A percentile compares a stretch with the other conserved stretches of the same genome.
Conservation (phyloP, 2,329 filamentous ascomycete species). For the Fusarium sp. region DNA sequence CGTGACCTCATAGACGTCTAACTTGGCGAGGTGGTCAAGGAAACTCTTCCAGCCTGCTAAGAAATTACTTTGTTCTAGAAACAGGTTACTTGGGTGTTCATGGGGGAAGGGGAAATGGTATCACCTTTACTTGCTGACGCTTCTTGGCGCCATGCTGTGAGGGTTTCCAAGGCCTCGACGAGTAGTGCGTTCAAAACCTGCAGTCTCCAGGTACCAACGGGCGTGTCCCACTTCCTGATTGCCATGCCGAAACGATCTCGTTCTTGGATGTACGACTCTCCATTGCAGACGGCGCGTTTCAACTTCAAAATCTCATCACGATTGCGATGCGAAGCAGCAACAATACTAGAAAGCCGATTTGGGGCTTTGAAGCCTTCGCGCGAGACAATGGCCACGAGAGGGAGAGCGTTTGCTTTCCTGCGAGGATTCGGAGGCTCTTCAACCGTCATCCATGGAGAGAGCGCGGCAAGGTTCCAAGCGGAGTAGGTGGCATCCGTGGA, state of each 20-base stretch:
- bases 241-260: constrained; percentile 77
- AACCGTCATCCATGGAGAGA: constrained; percentile 76
- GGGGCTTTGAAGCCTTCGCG: constrained; percentile 82
- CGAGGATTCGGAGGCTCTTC: constrained; percentile 53
- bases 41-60: constrained; percentile 63
- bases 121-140: constrained; percentile 51
- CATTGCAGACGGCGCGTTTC: constrained; percentile 63
- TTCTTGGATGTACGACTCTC: constrained; percentile 56
- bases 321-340: constrained; percentile 72
- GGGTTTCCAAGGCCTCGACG: constrained; percentile 64
- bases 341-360: constrained; percentile 76
- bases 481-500: constrained; percentile 73
- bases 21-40: constrained; percentile 61
- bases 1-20: constrained; percentile 67
- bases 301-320: constrained; percentile 68
- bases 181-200: constrained; percentile 76
- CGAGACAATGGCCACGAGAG: constrained; percentile 62
- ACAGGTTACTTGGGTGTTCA: constrained; percentile 2
- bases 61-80: constrained; percentile 56
- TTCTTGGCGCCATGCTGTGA: constrained; percentile 45
- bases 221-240: constrained; percentile 75
- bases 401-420: constrained; percentile 61
- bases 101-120: constrained; percentile 29
- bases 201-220: constrained; percentile 71
- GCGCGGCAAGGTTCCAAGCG: constrained; percentile 79